Evolutionary conservation across 2,329 filamentous ascomycete species (phyloP).

Genomic region (Didymella exigua): DNA sequence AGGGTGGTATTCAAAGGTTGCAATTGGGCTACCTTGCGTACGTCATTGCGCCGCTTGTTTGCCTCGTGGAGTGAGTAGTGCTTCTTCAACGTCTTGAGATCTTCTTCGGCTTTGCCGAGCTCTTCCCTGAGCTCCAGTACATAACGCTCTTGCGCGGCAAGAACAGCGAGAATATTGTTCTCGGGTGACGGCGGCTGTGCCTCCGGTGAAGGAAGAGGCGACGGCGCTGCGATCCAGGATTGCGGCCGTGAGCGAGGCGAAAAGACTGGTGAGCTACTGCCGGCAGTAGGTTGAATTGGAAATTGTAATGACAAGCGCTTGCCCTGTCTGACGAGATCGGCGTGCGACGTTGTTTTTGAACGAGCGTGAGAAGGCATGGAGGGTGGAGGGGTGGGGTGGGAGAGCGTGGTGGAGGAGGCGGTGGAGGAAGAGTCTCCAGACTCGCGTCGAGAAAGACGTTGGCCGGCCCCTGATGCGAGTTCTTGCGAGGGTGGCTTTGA

Average conservation of each 20-base stretch:
- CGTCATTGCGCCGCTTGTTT: conserved; percentile 73
- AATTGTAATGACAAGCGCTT: conserved; percentile 58
- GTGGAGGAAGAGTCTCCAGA: conserved; percentile 20
- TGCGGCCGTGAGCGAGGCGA: conserved; percentile 46
- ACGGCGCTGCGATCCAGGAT: conserved; percentile 46
- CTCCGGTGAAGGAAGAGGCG: conserved; percentile 38
- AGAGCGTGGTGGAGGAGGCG: conserved; percentile 25
- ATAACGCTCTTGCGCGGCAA: conserved; percentile 88
- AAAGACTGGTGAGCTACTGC: conserved; percentile 38
- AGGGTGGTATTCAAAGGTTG: conserved; percentile 57
- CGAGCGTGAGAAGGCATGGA: conserved; percentile 40
- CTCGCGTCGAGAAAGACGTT: conserved; percentile 19
- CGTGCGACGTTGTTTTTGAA: conserved; percentile 43
- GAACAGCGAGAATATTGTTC: conserved; percentile 75
- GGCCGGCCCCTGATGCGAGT: conserved; percentile 24
- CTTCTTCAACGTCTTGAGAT: conserved; percentile 77
- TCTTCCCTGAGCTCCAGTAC: conserved; percentile 93
- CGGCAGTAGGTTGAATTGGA: conserved; percentile 51
- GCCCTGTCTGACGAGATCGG: conserved; percentile 43
- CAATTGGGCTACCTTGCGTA: conserved; percentile 60
- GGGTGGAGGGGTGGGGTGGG: conserved; percentile 20
- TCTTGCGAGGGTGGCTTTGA: conserved; percentile 27
- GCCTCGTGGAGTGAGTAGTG: conserved; percentile 82
- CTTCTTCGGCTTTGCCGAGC: conserved; percentile 77
- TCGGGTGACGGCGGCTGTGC: conserved; percentile 35